Percentiles rank a stretch among this genome's conserved stretches.
phyloP scores from a whole-genome alignment of 2,329 filamentous ascomycete species.

The Penicillium sp. region DNA sequence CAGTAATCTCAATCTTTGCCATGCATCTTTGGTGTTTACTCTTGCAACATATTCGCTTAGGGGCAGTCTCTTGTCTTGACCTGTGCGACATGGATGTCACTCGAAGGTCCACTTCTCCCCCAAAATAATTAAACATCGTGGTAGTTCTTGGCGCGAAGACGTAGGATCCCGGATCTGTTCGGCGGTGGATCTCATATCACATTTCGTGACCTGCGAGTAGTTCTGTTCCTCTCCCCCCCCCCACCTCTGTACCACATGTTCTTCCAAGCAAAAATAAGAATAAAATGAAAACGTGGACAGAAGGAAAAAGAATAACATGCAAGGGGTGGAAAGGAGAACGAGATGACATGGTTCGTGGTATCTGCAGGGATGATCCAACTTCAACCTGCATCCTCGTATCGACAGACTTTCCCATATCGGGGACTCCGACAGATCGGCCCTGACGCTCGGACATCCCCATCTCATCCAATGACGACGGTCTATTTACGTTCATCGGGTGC shows the following conservation, averaged over 20 bases:
- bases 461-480: constrained; percentile 8
- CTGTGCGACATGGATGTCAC: constrained; percentile 10
- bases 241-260: background rate
- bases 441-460: constrained; percentile 1
- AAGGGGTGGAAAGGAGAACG: constrained; percentile 9
- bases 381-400: background rate
- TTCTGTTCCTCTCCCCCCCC: background rate
- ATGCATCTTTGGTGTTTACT: background rate
- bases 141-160: background rate
- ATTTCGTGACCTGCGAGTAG: background rate
- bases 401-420: constrained; percentile 5
- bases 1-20: background rate
- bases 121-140: background rate
- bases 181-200: constrained; percentile 6
- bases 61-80: background rate
- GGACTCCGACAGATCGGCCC: constrained; percentile 11
- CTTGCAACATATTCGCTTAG: background rate
- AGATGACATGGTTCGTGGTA: constrained; percentile 3
- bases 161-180: constrained; percentile 2
- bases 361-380: constrained; percentile 5
- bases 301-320: background rate
- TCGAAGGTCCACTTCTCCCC: background rate
- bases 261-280: background rate
- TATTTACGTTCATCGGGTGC: background rate
- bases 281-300: constrained; percentile 1